These are phyloP conservation scores for Williopsis jadinii DNA, from an alignment of 1,139 yeast species.

Conservation along the genomic window DNA sequence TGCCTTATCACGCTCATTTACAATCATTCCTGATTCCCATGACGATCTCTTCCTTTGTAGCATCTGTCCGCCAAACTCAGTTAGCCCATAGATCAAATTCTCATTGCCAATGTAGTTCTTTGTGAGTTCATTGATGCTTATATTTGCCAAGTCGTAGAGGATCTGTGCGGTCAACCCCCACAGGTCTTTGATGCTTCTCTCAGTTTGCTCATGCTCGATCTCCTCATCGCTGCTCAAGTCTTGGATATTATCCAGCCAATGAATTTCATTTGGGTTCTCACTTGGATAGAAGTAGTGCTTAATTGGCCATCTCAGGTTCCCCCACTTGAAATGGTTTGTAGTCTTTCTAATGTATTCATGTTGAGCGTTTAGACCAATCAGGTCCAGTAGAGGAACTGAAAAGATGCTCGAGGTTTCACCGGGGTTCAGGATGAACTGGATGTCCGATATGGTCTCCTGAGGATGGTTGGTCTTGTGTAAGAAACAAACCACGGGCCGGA, in stretches of 20 bases:
- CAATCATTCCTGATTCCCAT: conserved; percentile 38
- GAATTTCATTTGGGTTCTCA: conserved; percentile 43
- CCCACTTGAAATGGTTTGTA: conserved; percentile 43
- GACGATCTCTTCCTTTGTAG: conserved; percentile 27
- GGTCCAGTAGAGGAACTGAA: conserved; percentile 60
- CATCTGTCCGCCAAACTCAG: conserved; percentile 45
- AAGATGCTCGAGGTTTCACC: conserved; percentile 67
- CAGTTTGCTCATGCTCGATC: conserved; percentile 27
- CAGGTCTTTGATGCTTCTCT: conserved; percentile 48
- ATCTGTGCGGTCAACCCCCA: conserved; percentile 94
- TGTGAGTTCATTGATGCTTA: conserved; percentile 27
- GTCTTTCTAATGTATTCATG: conserved; percentile 30
- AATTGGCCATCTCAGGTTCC: conserved; percentile 60
- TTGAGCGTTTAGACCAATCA: conserved; percentile 31
- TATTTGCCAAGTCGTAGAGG: conserved; percentile 65
- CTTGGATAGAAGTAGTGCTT: conserved; percentile 57
- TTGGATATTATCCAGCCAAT: conserved; percentile 54
- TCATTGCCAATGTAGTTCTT: conserved; percentile 49
- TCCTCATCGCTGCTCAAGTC: conserved; percentile 55
- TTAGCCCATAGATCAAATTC: conserved; percentile 51
- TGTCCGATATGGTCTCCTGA: conserved; percentile 24
- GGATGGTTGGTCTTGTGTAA: conserved; percentile 30
- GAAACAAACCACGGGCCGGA: conserved; percentile 74
- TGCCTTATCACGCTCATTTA: conserved; percentile 31
- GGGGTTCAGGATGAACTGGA: conserved; percentile 48